These are phyloP conservation scores for Sporothrix brasiliensis DNA, from an alignment of 2,329 filamentous ascomycete genomes.

Conservation along the genomic window DNA sequence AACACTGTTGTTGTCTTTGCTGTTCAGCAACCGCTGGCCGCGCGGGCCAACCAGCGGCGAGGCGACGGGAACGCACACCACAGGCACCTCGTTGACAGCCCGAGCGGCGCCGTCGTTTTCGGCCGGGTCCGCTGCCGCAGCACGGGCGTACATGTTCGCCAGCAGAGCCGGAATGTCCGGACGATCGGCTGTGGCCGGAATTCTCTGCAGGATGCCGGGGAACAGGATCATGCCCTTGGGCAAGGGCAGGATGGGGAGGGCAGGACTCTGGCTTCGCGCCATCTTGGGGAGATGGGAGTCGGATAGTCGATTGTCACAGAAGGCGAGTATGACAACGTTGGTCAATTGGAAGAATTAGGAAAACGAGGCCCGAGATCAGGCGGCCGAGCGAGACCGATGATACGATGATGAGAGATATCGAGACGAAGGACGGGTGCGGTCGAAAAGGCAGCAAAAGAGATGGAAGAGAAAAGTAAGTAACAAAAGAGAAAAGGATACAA, in stretches of 20 bases:
- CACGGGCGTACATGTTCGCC: conserved; percentile 78
- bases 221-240: conserved; percentile 79
- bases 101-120: conserved; percentile 65
- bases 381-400: neutral
- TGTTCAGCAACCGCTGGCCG: conserved; percentile 74
- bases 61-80: conserved; percentile 84
- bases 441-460: neutral
- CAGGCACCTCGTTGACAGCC: conserved; percentile 68
- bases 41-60: conserved; percentile 73
- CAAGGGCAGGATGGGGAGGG: conserved; percentile 78
- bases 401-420: neutral
- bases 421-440: neutral
- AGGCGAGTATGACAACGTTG: neutral
- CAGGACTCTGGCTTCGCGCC: conserved; percentile 48
- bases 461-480: neutral
- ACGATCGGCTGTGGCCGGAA: conserved; percentile 76
- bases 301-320: neutral
- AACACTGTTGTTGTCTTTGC: conserved; percentile 39
- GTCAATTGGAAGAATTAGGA: neutral
- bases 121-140: conserved; percentile 46
- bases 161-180: conserved; percentile 88
- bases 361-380: conserved; percentile 14
- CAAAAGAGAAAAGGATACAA: neutral
- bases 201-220: conserved; percentile 81
- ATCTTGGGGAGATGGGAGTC: conserved; percentile 34